A percentile compares a stretch with the other conserved stretches of the same genome.
Evolutionary conservation across 495 filamentous ascomycete genomes (phyloP).

Genomic region (Bacidia gigantensis): DNA sequence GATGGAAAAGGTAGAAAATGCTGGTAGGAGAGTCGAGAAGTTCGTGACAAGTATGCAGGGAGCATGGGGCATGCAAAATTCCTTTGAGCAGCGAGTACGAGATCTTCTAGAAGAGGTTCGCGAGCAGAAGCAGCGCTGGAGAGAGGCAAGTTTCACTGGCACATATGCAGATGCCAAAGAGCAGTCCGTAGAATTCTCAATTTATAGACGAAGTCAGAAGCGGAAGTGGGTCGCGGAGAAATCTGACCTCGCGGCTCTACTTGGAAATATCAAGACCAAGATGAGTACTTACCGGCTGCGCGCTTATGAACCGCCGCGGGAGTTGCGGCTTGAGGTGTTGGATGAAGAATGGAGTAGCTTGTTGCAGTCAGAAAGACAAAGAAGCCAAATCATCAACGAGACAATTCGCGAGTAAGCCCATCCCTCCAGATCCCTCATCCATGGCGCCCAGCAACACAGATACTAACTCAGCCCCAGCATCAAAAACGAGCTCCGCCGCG

Average conservation of each 20-base stretch:
- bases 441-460: background rate
- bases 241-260: slow-evolving; percentile 76
- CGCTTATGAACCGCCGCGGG: slow-evolving; percentile 75
- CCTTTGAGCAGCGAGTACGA: slow-evolving; percentile 78
- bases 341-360: slow-evolving; percentile 70
- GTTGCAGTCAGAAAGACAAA: slow-evolving; percentile 65
- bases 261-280: slow-evolving; percentile 99
- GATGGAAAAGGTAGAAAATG: slow-evolving; percentile 95
- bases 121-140: slow-evolving; percentile 60
- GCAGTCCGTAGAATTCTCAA: slow-evolving; percentile 64
- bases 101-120: slow-evolving; percentile 62
- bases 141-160: slow-evolving; percentile 67
- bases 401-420: slow-evolving; percentile 72
- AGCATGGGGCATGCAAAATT: slow-evolving; percentile 98
- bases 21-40: slow-evolving; percentile 90
- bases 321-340: slow-evolving; percentile 63
- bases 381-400: slow-evolving; percentile 90
- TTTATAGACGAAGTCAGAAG: slow-evolving; percentile 80
- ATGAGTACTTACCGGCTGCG: slow-evolving; percentile 84
- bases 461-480: slow-evolving; percentile 38
- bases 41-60: slow-evolving; percentile 98
- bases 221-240: slow-evolving; percentile 95
- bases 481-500: slow-evolving; percentile 82
- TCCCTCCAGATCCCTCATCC: background rate
- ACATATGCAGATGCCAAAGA: slow-evolving; percentile 88